Evolutionary conservation across 2,329 filamentous ascomycete genomes (phyloP).

Genomic region (Trichoderma brevicompactum): DNA sequence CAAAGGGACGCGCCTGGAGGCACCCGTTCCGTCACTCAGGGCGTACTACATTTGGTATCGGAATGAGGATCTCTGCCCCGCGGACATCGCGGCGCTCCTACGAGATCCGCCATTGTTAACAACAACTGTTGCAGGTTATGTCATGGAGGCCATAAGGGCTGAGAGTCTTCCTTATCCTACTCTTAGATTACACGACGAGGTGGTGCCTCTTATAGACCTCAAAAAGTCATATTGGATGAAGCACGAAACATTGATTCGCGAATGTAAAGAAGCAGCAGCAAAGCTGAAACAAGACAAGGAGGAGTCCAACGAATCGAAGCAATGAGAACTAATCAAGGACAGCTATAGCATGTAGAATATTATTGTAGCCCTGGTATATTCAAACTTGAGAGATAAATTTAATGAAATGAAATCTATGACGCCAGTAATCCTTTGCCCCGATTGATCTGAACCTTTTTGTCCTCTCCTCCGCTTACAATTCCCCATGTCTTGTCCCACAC

Average conservation of each 20-base stretch:
- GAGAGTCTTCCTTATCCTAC: slow-evolving; percentile 58
- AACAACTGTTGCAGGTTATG: slow-evolving; percentile 61
- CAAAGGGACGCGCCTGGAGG: slow-evolving; percentile 34
- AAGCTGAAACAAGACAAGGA: background rate
- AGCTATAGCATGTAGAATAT: background rate
- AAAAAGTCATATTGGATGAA: slow-evolving; percentile 28
- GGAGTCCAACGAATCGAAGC: background rate
- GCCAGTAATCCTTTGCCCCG: slow-evolving; percentile 60
- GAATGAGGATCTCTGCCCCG: slow-evolving; percentile 53
- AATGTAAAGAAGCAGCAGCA: background rate
- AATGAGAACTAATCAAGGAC: background rate
- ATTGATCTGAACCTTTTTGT: slow-evolving; percentile 94
- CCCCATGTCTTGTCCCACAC: slow-evolving; percentile 85
- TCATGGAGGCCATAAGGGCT: slow-evolving; percentile 58
- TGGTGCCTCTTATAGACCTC: slow-evolving; percentile 46
- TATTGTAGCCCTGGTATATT: slow-evolving; percentile 26
- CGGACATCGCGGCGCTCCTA: slow-evolving; percentile 58
- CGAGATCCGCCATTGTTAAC: slow-evolving; percentile 62
- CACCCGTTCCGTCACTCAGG: slow-evolving; percentile 49
- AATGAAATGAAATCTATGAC: slow-evolving; percentile 37
- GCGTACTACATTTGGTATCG: slow-evolving; percentile 68
- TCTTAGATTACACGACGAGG: slow-evolving; percentile 49
- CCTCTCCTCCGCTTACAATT: slow-evolving; percentile 89
- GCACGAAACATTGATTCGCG: background rate
- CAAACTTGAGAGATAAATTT: background rate